phyloP scores from a whole-genome alignment of 1,284 basidiomycete genomes.

The Heterobasidion irregulare region DNA sequence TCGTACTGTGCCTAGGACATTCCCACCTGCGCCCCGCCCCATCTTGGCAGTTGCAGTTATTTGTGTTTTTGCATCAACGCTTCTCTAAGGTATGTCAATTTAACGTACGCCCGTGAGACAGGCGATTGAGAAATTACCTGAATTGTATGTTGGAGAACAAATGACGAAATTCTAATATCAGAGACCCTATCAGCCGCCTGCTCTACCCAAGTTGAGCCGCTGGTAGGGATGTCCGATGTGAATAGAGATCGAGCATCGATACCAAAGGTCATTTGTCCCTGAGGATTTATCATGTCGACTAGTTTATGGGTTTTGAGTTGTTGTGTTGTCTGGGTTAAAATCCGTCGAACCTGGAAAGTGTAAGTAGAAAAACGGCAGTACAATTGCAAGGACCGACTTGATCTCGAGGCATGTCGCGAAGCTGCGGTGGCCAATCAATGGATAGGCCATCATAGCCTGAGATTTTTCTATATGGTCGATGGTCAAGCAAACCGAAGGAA shows the following conservation, averaged over 20 bases:
- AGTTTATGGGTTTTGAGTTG: conserved; percentile 10
- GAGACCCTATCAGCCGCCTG: conserved; percentile 25
- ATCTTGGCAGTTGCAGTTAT: conserved; percentile 10
- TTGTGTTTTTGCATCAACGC: conserved; percentile 19
- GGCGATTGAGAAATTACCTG: conserved; percentile 7
- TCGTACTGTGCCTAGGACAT: conserved; percentile 38
- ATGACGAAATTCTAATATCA: conserved; percentile 24
- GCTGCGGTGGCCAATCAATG: conserved; percentile 10
- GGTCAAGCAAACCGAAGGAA: neutral
- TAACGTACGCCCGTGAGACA: neutral
- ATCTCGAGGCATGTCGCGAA: conserved; percentile 8
- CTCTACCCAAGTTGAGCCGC: conserved; percentile 5
- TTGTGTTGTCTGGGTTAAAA: conserved; percentile 6
- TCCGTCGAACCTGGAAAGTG: conserved; percentile 5
- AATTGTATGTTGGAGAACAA: conserved; percentile 16
- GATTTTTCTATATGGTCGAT: neutral
- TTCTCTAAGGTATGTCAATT: conserved; percentile 11
- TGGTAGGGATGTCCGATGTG: conserved; percentile 15
- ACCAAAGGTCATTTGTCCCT: conserved; percentile 23
- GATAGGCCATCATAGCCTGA: conserved; percentile 43
- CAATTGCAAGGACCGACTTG: conserved; percentile 33
- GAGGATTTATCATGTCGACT: conserved; percentile 17
- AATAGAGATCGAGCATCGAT: conserved; percentile 45
- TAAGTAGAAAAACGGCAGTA: neutral
- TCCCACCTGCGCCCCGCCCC: conserved; percentile 17